Base-by-base conservation (phyloP, 495 filamentous ascomycete genomes). In the Talaromyces wortmannii region DNA sequence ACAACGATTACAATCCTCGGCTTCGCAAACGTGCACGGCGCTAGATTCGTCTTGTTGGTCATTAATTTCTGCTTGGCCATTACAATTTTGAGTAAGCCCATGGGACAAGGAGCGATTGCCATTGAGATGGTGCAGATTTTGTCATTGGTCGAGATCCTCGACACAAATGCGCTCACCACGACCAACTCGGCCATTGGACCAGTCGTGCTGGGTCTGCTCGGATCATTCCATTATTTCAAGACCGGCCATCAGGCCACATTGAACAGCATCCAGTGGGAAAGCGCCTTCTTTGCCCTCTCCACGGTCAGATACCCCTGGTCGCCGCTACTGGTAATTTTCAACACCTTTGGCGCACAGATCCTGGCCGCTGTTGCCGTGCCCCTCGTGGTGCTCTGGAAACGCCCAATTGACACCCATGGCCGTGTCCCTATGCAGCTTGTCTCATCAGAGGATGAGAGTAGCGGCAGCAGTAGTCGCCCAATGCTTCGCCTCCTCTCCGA, bases 171-270 rank as follows among this genome's bases (percentile, higher is more conserved):
- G 45, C 71, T 96, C 2, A 73, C 80, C 2, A 61, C 63, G 11
- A 67, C 76, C 44, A 79, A 82, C 60, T 86, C 88, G 3, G 68
- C 88, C 32, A 85, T 97, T 63, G 94, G 91, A 0, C 92, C 95
- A 18, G 74, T 91, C 18, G 77, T 95, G 42, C 78, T 99, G 10
- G 95, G 83, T 40, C 69, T 97, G 13, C 78, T 99, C 2, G 95
- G 91, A 48, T 87, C 84, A 59, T 96, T 91, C 67, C 83, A 96
- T 74, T 99, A 86, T 77, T 99, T 99, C 83, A 96, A 92, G 61
- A 99, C 94, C 0, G 94, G 94, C 59, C 94, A 99, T 70, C 95
- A 97, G 69, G 92, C 92, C 13, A 87, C 85, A 0, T 80, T 96
- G 18, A 79, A 83, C 61, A 86, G 82, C 56, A 95, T 99, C 67